phyloP scores from a whole-genome alignment of 192 early-diverging fungal genomes.

The Chytriomyces sp. region DNA sequence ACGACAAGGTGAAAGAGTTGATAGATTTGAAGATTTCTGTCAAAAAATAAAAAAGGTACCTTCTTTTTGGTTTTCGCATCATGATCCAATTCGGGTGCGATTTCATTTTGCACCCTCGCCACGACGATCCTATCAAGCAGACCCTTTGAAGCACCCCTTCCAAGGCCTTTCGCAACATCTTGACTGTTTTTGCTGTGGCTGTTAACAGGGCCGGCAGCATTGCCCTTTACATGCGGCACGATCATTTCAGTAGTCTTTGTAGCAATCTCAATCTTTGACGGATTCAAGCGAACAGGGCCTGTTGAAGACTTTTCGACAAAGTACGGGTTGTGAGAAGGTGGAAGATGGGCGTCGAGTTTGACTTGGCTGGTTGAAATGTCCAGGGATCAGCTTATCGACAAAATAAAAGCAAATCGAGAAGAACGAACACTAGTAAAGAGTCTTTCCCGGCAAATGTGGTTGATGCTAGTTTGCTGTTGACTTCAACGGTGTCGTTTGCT shows the following conservation, averaged over 20 bases:
- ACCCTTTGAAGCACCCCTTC: slow-evolving; percentile 11
- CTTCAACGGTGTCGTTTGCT: not conserved
- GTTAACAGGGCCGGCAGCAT: not conserved
- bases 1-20: too few species aligned
- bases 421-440: slow-evolving; percentile 8
- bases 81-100: slow-evolving; percentile 41
- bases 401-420: slow-evolving; percentile 13
- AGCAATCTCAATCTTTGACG: slow-evolving; percentile 26
- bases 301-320: slow-evolving; percentile 10
- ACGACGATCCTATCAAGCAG: slow-evolving; percentile 32
- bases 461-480: not conserved
- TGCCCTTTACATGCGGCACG: not conserved
- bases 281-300: slow-evolving; percentile 36
- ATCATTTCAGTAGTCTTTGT: not conserved
- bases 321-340: not conserved
- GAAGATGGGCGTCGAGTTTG: slow-evolving; percentile 24
- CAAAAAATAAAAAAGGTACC: slow-evolving; percentile 23
- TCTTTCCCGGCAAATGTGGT: not conserved
- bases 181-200: not conserved
- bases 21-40: slow-evolving; percentile 2
- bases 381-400: not conserved
- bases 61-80: slow-evolving; percentile 43
- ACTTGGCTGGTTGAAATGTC: slow-evolving; percentile 14
- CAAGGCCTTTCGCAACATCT: slow-evolving; percentile 16
- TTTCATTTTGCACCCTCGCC: slow-evolving; percentile 13